Base-by-base conservation (phyloP, 2,329 filamentous ascomycete species). In the Aspergillus sp. region DNA sequence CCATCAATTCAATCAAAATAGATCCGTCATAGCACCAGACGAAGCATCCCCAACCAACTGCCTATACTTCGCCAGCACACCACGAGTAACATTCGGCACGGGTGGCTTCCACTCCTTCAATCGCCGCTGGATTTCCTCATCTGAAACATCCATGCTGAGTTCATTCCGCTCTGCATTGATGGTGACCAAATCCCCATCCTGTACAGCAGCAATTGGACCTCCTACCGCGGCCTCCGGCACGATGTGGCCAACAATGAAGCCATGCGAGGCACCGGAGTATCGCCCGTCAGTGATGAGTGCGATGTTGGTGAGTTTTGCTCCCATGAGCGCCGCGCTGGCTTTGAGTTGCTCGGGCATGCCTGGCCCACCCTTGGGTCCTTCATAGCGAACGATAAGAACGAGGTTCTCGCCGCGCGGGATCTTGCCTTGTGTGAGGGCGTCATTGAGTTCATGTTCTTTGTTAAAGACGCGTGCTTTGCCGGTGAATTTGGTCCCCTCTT, bases 271-370 rank as follows among this genome's bases (percentile, higher is more conserved):
- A 33, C 93, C 93, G 47, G 85, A 89, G 74, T 97, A 98, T 46
- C 93, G 80, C 0, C 93, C 93, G 71, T 98, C 93, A 0, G 93
- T 98, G 49, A 98, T 91, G 13, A 98, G 83, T 0, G 93, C 93
- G 8, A 97, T 85, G 68, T 96, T 96, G 52, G 82, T 90, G 52
- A 98, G 80, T 12, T 89, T 89, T 0, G 93, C 93, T 49, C 93
- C 93, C 89, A 96, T 96, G 65, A 98, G 90, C 17, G 93, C 91
- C 0, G 92, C 92, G 58, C 86, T 89, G 11, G 93, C 90, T 72
- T 89, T 91, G 45, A 98, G 83, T 76, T 96, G 92, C 76, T 98
- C 93, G 2, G 93, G 93, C 93, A 98, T 98, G 44, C 93, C 93
- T 0, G 93, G 93, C 0, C 93, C 93, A 61, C 93, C 93, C 71